Conservation (phyloP, 257 asterid genomes). For the Jaltomata sinuosa region DNA sequence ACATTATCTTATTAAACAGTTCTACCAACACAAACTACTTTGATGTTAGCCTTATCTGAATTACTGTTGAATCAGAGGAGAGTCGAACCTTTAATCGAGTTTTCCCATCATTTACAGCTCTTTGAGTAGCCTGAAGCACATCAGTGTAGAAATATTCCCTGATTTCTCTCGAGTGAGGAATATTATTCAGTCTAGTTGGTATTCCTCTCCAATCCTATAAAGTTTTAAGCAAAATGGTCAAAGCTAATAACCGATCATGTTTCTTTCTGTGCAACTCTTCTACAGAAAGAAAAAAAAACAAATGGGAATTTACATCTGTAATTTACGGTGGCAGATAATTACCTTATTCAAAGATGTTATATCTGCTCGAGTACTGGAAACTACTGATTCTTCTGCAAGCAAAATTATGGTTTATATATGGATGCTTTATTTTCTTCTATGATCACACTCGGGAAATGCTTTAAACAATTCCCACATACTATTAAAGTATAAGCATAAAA, state of each 20-base stretch:
- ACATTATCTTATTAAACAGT: background rate
- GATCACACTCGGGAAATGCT: background rate
- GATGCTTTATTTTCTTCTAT: background rate
- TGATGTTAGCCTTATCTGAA: background rate
- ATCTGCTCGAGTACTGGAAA: constrained; percentile 15
- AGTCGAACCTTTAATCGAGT: constrained; percentile 59
- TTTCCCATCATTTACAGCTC: constrained; percentile 78
- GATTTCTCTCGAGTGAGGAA: constrained; percentile 97
- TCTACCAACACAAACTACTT: background rate
- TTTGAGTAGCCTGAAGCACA: constrained; percentile 73
- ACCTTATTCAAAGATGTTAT: constrained; percentile 45
- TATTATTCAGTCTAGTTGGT: constrained; percentile 85
- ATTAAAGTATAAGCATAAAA: background rate
- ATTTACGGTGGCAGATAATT: background rate
- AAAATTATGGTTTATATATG: constrained; percentile 2
- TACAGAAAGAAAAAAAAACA: background rate
- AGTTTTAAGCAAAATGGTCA: constrained; percentile 11
- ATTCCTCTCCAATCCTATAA: constrained; percentile 92
- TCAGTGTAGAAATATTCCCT: constrained; percentile 81
- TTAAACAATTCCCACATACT: background rate
- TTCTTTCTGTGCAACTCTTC: background rate
- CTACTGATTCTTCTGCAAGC: constrained; percentile 30
- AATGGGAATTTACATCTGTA: background rate
- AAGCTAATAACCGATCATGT: background rate
- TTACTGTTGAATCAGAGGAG: background rate